Evolutionary conservation across 2,329 filamentous ascomycete species (phyloP).

Genomic region (Fusarium buxicola): DNA sequence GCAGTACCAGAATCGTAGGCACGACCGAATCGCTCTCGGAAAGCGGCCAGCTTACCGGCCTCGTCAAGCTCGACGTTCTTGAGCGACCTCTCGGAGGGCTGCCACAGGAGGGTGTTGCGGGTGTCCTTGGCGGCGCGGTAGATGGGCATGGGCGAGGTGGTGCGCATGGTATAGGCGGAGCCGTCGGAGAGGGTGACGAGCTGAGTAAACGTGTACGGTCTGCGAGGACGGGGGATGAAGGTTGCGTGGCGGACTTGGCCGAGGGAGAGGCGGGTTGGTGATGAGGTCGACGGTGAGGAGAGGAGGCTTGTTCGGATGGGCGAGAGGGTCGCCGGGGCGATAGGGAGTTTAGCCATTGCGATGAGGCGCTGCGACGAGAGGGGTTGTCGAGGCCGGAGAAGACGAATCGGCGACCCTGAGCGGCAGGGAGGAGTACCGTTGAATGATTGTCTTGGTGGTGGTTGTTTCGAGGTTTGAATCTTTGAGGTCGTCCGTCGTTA

Average conservation of each 20-base stretch:
- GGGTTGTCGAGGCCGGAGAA: constrained; percentile 5
- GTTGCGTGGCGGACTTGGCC: constrained; percentile 82
- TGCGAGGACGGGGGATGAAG: constrained; percentile 86
- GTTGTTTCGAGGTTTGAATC: constrained; percentile 21
- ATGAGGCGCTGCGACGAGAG: neutral
- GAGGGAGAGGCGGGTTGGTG: constrained; percentile 48
- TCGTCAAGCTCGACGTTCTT: constrained; percentile 94
- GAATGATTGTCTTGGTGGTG: constrained; percentile 19
- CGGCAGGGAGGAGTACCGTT: constrained; percentile 19
- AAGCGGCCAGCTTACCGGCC: constrained; percentile 87
- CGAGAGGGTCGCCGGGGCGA: constrained; percentile 45
- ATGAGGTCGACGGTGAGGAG: constrained; percentile 42
- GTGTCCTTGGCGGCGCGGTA: constrained; percentile 80
- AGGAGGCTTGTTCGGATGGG: constrained; percentile 48
- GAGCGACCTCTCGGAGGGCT: constrained; percentile 83
- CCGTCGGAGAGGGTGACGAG: constrained; percentile 93
- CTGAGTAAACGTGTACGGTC: constrained; percentile 98
- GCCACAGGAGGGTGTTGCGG: constrained; percentile 91
- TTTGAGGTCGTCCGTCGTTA: constrained; percentile 27
- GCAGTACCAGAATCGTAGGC: constrained; percentile 76
- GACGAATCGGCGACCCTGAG: constrained; percentile 27
- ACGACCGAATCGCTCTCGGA: constrained; percentile 85
- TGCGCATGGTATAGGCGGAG: constrained; percentile 82
- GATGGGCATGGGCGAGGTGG: constrained; percentile 75
- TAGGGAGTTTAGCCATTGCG: constrained; percentile 48